Evolutionary conservation across 108 stramenopile genomes (phyloP).

Genomic region (Cyclotella sp.): DNA sequence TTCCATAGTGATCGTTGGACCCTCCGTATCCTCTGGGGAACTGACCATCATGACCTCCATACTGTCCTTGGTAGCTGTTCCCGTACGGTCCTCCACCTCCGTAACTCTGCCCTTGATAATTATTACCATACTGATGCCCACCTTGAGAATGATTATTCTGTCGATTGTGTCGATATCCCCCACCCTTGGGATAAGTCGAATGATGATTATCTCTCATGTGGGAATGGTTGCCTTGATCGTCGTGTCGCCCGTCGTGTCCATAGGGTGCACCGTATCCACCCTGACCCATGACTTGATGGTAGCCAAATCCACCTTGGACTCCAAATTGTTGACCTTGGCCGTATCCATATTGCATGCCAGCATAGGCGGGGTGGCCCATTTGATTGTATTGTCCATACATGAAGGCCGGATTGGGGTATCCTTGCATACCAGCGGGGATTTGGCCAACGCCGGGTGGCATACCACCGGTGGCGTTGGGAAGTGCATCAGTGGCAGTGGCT

Average conservation of each 20-base stretch:
- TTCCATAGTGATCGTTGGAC: constrained; percentile 69
- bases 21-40: constrained; percentile 68
- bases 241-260: constrained; percentile 48
- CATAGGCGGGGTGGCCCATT: constrained; percentile 67
- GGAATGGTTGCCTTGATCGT: constrained; percentile 58
- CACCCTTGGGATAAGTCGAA: constrained; percentile 46
- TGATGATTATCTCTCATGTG: constrained; percentile 77
- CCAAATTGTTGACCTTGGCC: constrained; percentile 65
- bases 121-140: constrained; percentile 25
- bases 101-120: constrained; percentile 15
- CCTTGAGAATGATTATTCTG: constrained; percentile 74
- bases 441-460: constrained; percentile 80
- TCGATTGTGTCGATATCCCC: constrained; percentile 71
- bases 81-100: constrained; percentile 46
- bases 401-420: constrained; percentile 62
- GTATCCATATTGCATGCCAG: constrained; percentile 76
- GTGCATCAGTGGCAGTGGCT: constrained; percentile 45
- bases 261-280: constrained; percentile 78
- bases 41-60: constrained; percentile 24
- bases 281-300: constrained; percentile 84
- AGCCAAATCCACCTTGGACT: constrained; percentile 66
- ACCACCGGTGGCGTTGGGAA: constrained; percentile 33
- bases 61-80: constrained; percentile 59
- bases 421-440: constrained; percentile 63
- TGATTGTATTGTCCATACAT: constrained; percentile 81